Percentiles rank a stretch among this genome's conserved stretches.
Conservation (phyloP, 2,329 filamentous ascomycete species). For the Neonectria magnoliae region DNA sequence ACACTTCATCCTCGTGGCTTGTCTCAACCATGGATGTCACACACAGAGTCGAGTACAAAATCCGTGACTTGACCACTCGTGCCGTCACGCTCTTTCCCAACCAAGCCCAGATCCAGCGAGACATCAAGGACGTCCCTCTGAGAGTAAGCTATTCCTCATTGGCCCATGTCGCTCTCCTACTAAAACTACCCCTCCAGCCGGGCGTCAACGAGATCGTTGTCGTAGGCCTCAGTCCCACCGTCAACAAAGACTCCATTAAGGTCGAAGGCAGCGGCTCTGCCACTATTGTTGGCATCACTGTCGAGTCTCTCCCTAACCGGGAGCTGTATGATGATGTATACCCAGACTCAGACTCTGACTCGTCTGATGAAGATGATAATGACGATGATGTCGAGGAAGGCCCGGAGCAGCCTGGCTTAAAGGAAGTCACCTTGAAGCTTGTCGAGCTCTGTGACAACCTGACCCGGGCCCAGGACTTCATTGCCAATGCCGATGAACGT, state of each 20-base stretch:
- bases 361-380: conserved; percentile 44
- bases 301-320: conserved; percentile 65
- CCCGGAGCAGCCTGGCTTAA: conserved; percentile 34
- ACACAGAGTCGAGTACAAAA: conserved; percentile 60
- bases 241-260: conserved; percentile 69
- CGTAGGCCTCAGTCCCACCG: conserved; percentile 62
- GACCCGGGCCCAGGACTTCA: conserved; percentile 31
- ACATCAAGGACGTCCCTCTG: conserved; percentile 62
- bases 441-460: conserved; percentile 41
- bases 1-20: not conserved
- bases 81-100: conserved; percentile 71
- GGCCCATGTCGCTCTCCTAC: not conserved
- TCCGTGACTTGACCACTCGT: conserved; percentile 67
- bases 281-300: conserved; percentile 69
- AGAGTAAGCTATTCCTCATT: conserved; percentile 32
- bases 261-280: conserved; percentile 66
- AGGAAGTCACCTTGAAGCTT: conserved; percentile 45
- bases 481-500: conserved; percentile 46
- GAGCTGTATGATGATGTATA: conserved; percentile 66
- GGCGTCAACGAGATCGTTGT: conserved; percentile 69
- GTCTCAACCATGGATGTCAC: conserved; percentile 49
- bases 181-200: conserved; percentile 47
- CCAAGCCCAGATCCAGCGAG: conserved; percentile 68
- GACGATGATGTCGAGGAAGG: conserved; percentile 40
- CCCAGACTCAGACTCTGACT: conserved; percentile 55